Base-by-base conservation (phyloP, 148 eudicot genomes). In the Tetragonia tetragonoides region DNA sequence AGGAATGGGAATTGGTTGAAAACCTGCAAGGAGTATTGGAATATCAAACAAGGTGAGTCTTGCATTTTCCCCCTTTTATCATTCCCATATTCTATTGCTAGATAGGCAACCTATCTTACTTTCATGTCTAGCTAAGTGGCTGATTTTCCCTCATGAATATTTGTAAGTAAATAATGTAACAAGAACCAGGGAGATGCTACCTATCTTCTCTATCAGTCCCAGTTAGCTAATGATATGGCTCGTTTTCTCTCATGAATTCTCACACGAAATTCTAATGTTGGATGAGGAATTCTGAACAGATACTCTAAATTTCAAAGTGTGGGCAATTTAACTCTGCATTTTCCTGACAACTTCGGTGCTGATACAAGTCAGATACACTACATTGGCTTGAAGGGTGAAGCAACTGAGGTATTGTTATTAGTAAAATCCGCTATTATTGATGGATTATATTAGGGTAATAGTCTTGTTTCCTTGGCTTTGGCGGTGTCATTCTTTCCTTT, bases 381-480 rank as follows among this genome's bases (percentile, higher is more conserved):
- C 87, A 95, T 95, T 84, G 99, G 99, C 74, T 83, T 95, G 68
- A 95, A 93, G 85, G 99, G 99, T 75, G 97, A 93, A 90, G 99
- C 97, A 53, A 95, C 99, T 17, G 95, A 93, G 94, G 99, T 95
- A 88, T 39, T 60, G 68, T 42, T 66, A 51, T 40, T 53, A 57
- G 34, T 51, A 11, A 21, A 17, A 41, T 40, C 28, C 37, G 1
- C 37, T 40, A 7, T 63, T 39, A 10, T 69, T 9, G 68, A 40
- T 75, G 54, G 61, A 51, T 53, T 79, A 61, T n/a, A 1, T 59
- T 10, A 40, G 6, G 10, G 23, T 62, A 63, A 10, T 37, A 47
- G 44, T 66, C 70, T 44, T 37, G 24, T 66, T 23, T 16, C 14
- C 66, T 70, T 57, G 18, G 56, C 74, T 66, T 41, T 44, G 46